Base-by-base conservation (phyloP, 225 moss, liverwort and hornwort genomes). In the Polytrichum formosum region DNA sequence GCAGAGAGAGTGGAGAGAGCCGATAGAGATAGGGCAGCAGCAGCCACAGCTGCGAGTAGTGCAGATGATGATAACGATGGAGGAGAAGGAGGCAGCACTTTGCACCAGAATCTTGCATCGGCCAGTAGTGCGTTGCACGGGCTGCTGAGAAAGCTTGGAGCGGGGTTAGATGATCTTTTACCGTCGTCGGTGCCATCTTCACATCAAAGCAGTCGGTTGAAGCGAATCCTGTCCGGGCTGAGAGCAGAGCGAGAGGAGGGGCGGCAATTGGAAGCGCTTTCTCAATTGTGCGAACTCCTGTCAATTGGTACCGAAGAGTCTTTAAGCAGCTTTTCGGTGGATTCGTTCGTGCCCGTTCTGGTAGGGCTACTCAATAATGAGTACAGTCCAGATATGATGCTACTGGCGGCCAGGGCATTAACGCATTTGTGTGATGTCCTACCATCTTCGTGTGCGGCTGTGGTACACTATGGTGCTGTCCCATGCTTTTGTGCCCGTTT, bases 231-330 rank as follows among this genome's bases (percentile, higher is more conserved):
- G 31, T 83, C 87, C 19, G 90, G 90, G 53, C 79, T 90, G 66
- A 85, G 90, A 66, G 87, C 90, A 35, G 87, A 90, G 70, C 80
- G 87, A 77, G 90, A 90, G 76, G 90, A 87, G 79, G 90, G 78
- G 70, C 80, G 87, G 68, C 90, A 90, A 83, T 79, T 90, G 79
- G 87, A 90, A 81, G 82, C 90, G 26, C 82, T 90, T 35, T 90
- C 90, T 18, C 90, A 90, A 81, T 85, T 90, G 23, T 90, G 90
- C 87, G 90, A 90, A 83, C 85, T 90, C 73, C 73, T 90, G 28
- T 90, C 90, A 55, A 90, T 90, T 83, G 90, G 90, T 70, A 90
- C 90, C 46, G 90, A 90, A 79, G 90, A 90, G 76, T 90, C 90
- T 26, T 85, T 90, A 68, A 87, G 87, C 85, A 90, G 85, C 85